A percentile compares a stretch with the other conserved stretches of the same genome.
Conservation (phyloP, 495 filamentous ascomycete species). For the Apiosordaria backusii region DNA sequence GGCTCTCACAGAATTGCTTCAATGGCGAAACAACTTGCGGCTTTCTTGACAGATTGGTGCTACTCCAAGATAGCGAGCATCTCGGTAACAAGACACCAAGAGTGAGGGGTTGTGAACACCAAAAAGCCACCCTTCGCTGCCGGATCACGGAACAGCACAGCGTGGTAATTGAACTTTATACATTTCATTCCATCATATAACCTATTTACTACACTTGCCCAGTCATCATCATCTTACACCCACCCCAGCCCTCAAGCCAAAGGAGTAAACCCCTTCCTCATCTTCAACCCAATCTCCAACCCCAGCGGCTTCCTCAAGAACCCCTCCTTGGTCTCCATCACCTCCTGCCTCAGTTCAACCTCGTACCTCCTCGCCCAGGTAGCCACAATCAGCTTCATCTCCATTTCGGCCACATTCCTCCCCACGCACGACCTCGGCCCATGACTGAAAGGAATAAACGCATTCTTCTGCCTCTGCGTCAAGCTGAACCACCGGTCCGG, state of each 20-base stretch:
- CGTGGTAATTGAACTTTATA: not conserved
- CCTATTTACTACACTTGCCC: not conserved
- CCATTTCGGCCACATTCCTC: constrained; percentile 89
- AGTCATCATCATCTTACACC: not conserved
- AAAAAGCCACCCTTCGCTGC: too few relatives aligned
- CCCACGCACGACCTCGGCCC: constrained; percentile 82
- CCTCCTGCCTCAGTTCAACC: constrained; percentile 66
- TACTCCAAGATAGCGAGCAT: not conserved
- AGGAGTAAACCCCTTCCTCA: constrained; percentile 12
- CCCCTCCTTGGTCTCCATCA: constrained; percentile 77
- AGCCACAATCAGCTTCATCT: constrained; percentile 73
- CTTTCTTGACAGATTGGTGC: not conserved
- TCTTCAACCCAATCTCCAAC: constrained; percentile 62
- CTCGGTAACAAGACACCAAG: not conserved
- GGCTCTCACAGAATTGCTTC: not conserved
- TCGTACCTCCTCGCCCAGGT: constrained; percentile 75
- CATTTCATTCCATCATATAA: not conserved
- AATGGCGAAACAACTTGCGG: not conserved
- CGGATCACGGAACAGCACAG: not conserved
- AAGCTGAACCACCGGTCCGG: constrained; percentile 72
- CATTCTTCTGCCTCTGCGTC: constrained; percentile 65
- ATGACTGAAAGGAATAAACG: constrained; percentile 81
- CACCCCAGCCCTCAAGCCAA: not conserved
- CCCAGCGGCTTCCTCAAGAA: constrained; percentile 86
- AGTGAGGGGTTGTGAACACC: not conserved